A percentile compares a stretch with the other conserved stretches of the same genome.
Evolutionary conservation across 495 filamentous ascomycete genomes (phyloP).

Genomic region (Podospora pseudoanserina): DNA sequence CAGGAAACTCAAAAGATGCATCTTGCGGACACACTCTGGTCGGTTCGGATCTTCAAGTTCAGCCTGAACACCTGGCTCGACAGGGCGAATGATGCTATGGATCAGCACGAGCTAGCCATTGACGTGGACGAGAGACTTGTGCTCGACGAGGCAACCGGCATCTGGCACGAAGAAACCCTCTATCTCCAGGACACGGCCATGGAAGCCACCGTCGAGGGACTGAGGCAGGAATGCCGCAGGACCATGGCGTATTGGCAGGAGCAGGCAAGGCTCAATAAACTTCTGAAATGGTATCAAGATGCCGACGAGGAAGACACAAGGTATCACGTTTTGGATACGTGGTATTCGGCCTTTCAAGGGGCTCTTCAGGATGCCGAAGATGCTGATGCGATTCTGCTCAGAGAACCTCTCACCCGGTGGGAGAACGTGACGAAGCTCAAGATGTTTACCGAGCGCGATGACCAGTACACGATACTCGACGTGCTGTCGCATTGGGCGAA

Average conservation of each 20-base stretch:
- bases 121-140: constrained; percentile 29
- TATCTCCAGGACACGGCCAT: constrained; percentile 22
- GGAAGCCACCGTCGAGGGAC: constrained; percentile 16
- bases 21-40: constrained; percentile 24
- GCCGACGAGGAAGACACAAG: constrained; percentile 13
- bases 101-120: constrained; percentile 22
- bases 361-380: not conserved
- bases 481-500: constrained; percentile 25
- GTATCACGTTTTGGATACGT: constrained; percentile 14
- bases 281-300: constrained; percentile 21
- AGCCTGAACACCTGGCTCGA: constrained; percentile 20
- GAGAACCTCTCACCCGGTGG: constrained; percentile 24
- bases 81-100: constrained; percentile 14
- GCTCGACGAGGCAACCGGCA: constrained; percentile 28
- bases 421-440: constrained; percentile 26
- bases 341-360: constrained; percentile 12
- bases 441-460: constrained; percentile 13
- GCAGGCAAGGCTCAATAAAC: constrained; percentile 22
- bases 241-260: constrained; percentile 27
- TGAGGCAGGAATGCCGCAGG: constrained; percentile 15
- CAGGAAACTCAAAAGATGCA: constrained; percentile 22
- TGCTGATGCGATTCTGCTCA: constrained; percentile 24
- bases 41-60: not conserved
- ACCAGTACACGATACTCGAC: constrained; percentile 17
- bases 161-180: constrained; percentile 32